Evolutionary conservation across 208 protist genomes (phyloP), one percentile per base, ranked within the genome.

Genomic region (Acanthamoeba divionensis): DNA sequence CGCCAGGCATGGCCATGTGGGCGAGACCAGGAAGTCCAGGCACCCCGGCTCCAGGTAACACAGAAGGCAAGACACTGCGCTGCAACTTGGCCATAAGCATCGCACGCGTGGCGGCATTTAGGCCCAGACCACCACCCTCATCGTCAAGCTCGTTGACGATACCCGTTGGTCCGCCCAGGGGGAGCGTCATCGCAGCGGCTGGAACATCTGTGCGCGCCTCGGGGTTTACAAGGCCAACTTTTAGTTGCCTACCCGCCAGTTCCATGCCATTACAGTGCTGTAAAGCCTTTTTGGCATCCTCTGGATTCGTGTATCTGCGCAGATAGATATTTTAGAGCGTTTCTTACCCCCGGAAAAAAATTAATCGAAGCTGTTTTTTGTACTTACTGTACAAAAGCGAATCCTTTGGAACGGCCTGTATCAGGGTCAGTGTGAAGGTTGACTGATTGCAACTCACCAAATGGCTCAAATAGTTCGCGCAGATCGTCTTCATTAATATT

Each of bases 401-500:
- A 92, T 26, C 92, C 92, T 62, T 92, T 93, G 12, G 89, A 93
- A 57, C 89, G 92, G 18, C 91, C 91, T 18, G 71, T 80, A 5
- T 50, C 52, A n/a, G 80, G 33, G 15, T 94, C 92, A 21, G 63
- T 93, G 29, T 75, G 75, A 0, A 94, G 54, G 10, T 75, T 52
- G 12, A 93, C 44, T 18, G 50, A 86, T 71, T 93, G 77, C 26
- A 94, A 87, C 0, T 63, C 66, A 12, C 92, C 92, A 80, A 92
- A 94, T 21, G 79, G 88, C 21, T 77, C 50, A 24, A 94, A 94
- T 9, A 90, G 62, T 7, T 31, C 21, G 21, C 21, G 60, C n/a
- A 95, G 75, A 60, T 93, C 93, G 5, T 93, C 82, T 65, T 95
- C 93, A 13, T 80, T 67, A n/a, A 95, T 73, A 48, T 90, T 80